Evolutionary conservation across 495 filamentous ascomycete genomes (phyloP).

Genomic region (Cercophora sp.): DNA sequence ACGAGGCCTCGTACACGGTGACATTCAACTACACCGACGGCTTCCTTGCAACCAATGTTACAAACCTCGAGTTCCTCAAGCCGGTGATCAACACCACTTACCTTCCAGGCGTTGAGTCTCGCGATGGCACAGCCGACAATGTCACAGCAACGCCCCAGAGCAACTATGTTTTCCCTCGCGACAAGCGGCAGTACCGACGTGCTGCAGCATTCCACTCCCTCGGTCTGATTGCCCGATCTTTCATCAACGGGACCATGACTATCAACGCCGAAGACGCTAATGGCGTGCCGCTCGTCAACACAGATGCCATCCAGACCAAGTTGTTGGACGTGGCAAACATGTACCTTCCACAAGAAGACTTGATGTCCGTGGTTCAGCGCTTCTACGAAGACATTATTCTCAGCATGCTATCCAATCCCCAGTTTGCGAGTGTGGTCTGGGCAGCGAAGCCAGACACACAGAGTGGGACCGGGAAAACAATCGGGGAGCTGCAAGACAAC

Average conservation of each 20-base stretch:
- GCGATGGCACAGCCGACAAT: conserved; percentile 37
- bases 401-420: conserved; percentile 30
- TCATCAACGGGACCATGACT: conserved; percentile 36
- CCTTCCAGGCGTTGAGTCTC: conserved; percentile 24
- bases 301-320: conserved; percentile 32
- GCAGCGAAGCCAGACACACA: conserved; percentile 27
- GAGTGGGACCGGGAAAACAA: conserved; percentile 21
- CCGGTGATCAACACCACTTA: conserved; percentile 37
- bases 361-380: conserved; percentile 21
- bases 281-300: conserved; percentile 28
- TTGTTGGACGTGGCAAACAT: conserved; percentile 27
- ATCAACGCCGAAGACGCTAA: conserved; percentile 24
- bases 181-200: conserved; percentile 26
- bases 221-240: conserved; percentile 26
- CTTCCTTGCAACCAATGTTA: conserved; percentile 26
- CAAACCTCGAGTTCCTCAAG: conserved; percentile 19
- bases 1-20: conserved; percentile 34
- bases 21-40: conserved; percentile 29
- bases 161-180: conserved; percentile 32
- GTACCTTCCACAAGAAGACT: conserved; percentile 24
- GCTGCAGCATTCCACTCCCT: conserved; percentile 35
- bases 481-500: not conserved
- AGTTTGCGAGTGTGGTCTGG: conserved; percentile 35
- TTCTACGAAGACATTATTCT: conserved; percentile 37
- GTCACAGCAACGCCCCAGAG: conserved; percentile 30